Evolutionary conservation across 768 basidiomycete species (phyloP), one percentile per base, ranked within the genome.

Genomic region (Tricholoma saponaceum): DNA sequence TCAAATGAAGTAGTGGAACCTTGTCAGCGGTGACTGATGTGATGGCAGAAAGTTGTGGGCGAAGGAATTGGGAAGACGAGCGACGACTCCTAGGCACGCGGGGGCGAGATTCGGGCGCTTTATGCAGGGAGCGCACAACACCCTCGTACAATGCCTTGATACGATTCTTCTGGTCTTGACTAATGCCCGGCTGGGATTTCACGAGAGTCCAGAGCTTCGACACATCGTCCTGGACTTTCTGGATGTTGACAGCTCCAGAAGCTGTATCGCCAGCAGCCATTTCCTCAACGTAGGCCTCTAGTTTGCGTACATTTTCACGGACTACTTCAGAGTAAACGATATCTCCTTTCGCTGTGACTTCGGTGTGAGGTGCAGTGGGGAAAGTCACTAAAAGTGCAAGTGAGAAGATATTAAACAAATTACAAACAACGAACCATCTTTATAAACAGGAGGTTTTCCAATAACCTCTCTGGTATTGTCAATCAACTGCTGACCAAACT

Each of bases 201-300:
- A 99, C 95, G 58, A 98, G 87, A 54, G 89, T 94, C 95, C 96
- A 99, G 4, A 99, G 83, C 68, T 95, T 98, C 55, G 95, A 79
- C 51, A 99, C 93, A 63, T 98, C 95, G 39, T 95, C 92, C 68
- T 98, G 95, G 46, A 98, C 94, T 75, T 98, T 98, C 76, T 97
- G 91, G 59, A 97, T 90, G 74, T 98, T 98, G 69, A 95, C 84
- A 32, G 84, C 78, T 18, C 83, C 83, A 2, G 90, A 83, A 52
- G 92, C 89, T 5, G 90, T 86, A 67, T 95, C 93, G 2, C 94
- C 92, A 58, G 90, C 92, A 1, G 97, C 95, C 97, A 99, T 99
- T 75, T 99, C 95, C 66, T 95, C 87, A 54, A 93, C 97, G 66
- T 99, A 99, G 1, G 94, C 92, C 73, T 99, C 97, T 44, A 99